Evolutionary conservation across 139 green algal species (phyloP).

Genomic region (Chloropicon primus): DNA sequence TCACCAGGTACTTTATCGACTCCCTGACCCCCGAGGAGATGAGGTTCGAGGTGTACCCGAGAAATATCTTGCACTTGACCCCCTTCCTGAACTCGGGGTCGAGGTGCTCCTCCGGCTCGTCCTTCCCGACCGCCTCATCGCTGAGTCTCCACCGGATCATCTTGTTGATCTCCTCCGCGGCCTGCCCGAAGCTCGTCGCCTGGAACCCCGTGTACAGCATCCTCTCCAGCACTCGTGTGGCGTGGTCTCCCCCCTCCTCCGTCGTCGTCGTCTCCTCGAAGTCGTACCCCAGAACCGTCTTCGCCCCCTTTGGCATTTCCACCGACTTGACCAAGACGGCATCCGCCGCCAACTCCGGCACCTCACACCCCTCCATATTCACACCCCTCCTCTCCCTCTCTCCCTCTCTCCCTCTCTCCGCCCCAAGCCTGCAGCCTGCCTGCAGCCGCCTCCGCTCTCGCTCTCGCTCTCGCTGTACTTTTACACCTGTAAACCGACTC

Average conservation of each 20-base stretch:
- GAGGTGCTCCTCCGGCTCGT: constrained; percentile 16
- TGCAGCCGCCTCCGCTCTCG: too few species aligned
- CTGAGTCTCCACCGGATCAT: constrained; percentile 87
- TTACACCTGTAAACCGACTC: too few species aligned
- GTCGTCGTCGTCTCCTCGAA: constrained; percentile 38
- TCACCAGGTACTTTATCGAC: constrained; percentile 47
- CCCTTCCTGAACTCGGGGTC: constrained; percentile 18
- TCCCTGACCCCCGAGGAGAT: constrained; percentile 80
- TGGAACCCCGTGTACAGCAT: constrained; percentile 48
- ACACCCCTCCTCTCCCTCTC: background rate
- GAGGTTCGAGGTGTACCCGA: constrained; percentile 94
- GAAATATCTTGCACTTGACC: constrained; percentile 60
- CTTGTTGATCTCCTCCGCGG: constrained; percentile 79
- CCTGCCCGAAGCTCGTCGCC: constrained; percentile 72
- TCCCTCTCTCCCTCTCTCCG: too few species aligned
- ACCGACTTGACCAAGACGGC: constrained; percentile 45
- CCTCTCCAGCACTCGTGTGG: constrained; percentile 25
- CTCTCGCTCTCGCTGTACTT: too few species aligned
- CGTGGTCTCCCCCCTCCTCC: background rate
- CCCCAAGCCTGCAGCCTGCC: too few species aligned
- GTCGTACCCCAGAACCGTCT: constrained; percentile 49
- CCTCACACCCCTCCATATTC: background rate
- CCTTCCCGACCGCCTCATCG: constrained; percentile 39
- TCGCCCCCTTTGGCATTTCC: constrained; percentile 30
- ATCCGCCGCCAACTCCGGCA: constrained; percentile 14